Evolutionary conservation across 331 rosid genomes (phyloP), one percentile per base, ranked within the genome.

Genomic region (Acacia concinna): DNA sequence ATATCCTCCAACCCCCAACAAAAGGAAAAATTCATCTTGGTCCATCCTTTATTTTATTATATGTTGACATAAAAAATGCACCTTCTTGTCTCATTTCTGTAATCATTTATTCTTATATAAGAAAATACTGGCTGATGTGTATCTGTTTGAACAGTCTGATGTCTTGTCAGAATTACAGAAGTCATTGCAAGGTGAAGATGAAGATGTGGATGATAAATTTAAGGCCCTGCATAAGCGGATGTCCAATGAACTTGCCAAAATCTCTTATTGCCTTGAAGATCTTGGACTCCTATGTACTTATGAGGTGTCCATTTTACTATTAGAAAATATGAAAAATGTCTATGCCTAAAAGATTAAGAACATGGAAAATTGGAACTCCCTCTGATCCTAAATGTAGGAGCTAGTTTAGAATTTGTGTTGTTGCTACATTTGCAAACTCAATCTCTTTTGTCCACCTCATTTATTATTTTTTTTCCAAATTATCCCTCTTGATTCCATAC

Each of bases 271-370:
- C 77, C 90, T 93, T 38, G 94, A 95, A 25, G 90, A 93, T 67
- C 97, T 93, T 67, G 99, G 99, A 78, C 88, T 91, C 59, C 46
- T 89, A 10, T 93, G 99, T 83, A 90, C 98, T 74, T 86, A 87
- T 74, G 99, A 95, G 99, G 99, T 95, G 87, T 60, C 71, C 87
- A 27, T 74, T 82, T 31, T 78, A 78, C 71, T 71, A 31, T 72
- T 40, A 32, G 25, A 57, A n/a, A 40, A 67, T 21, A 28, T 17
- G 60, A 76, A 54, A 35, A 52, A 72, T 27, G 17, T 75, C 56
- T 68, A 43, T 54, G 63, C 68, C 18, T 6, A 56, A 59, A 67
- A 77, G 6, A 23, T 57, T 77, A 62, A 71, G 44, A 32, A 65
- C 32, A 35, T 65, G 31, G n/a, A 38, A 44, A 51, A 37, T 15